phyloP scores from a whole-genome alignment of 2,329 filamentous ascomycete genomes.

The Pseudogymnoascus sp. region DNA sequence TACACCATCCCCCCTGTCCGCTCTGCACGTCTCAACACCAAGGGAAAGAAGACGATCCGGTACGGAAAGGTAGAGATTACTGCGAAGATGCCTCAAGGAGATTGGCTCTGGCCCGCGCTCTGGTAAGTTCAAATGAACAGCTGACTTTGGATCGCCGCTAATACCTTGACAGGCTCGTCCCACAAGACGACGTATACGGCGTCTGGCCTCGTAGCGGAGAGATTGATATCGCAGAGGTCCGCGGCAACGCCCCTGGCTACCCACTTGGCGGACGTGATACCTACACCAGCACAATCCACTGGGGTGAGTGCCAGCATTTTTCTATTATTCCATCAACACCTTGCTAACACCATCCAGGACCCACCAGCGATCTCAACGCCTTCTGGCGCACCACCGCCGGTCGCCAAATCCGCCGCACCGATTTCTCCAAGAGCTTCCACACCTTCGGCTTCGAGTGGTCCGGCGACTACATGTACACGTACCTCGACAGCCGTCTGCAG shows the following conservation, averaged over 20 bases:
- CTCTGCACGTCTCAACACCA: slow-evolving; percentile 42
- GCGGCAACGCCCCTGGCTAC: slow-evolving; percentile 39
- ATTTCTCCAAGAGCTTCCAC: slow-evolving; percentile 38
- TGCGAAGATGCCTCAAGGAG: slow-evolving; percentile 44
- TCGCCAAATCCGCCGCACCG: slow-evolving; percentile 30
- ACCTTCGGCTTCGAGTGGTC: slow-evolving; percentile 48
- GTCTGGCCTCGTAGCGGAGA: slow-evolving; percentile 45
- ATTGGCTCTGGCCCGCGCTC: slow-evolving; percentile 48
- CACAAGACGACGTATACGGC: slow-evolving; percentile 40
- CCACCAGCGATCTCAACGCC: slow-evolving; percentile 20
- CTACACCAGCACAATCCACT: slow-evolving; percentile 40
- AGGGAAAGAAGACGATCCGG: slow-evolving; percentile 38
- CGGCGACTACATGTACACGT: slow-evolving; percentile 45
- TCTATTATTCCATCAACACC: slow-evolving; percentile 15
- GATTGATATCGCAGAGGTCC: slow-evolving; percentile 45
- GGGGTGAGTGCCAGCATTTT: too few species aligned
- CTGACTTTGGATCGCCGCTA: not conserved
- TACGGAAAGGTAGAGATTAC: slow-evolving; percentile 48
- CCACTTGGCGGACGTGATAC: slow-evolving; percentile 35
- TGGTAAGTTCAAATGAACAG: slow-evolving; percentile 16
- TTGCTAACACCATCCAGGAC: slow-evolving; percentile 30
- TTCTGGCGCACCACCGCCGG: slow-evolving; percentile 28
- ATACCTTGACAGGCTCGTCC: slow-evolving; percentile 39
- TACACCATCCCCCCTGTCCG: slow-evolving; percentile 43
- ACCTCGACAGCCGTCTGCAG: slow-evolving; percentile 39